These are phyloP conservation scores for Phycomyces blakesleeanus DNA, from an alignment of 192 early-diverging fungal species.

Conservation along the genomic window DNA sequence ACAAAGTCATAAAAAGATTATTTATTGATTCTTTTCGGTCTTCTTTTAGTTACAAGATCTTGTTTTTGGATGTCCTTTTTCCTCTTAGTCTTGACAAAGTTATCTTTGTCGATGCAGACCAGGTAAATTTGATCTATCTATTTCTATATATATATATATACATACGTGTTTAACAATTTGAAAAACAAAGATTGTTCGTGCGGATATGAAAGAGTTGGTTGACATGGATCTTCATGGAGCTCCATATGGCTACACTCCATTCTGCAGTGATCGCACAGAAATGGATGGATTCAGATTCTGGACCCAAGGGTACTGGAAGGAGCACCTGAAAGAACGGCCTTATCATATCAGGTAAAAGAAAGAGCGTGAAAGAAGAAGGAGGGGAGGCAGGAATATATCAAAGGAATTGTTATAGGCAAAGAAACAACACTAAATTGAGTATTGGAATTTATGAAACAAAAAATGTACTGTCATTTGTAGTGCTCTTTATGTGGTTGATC, in stretches of 20 bases:
- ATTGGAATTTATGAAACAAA: neutral
- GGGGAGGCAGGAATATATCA: no score
- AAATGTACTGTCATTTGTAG: conserved; percentile 32
- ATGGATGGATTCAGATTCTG: conserved; percentile 98
- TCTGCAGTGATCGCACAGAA: conserved; percentile 87
- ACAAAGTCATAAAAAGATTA: no score
- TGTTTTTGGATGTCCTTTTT: conserved; percentile 97
- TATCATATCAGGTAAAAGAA: conserved; percentile 79
- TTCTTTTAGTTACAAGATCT: conserved; percentile 91
- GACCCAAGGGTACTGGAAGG: conserved; percentile 94
- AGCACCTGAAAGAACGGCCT: conserved; percentile 79
- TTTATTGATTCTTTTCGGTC: neutral
- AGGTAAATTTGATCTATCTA: conserved; percentile 43
- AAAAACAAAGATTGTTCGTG: conserved; percentile 72
- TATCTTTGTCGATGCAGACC: conserved; percentile 99
- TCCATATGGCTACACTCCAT: conserved; percentile 96
- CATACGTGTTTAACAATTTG: neutral
- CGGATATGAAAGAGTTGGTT: conserved; percentile 89
- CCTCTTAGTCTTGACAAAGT: conserved; percentile 89
- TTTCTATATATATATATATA: neutral
- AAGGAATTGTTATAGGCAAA: no score
- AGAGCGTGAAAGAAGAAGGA: no score
- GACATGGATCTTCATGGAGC: conserved; percentile 91
- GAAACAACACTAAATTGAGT: neutral
- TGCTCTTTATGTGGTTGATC: conserved; percentile 95